Conservation (phyloP, 2,329 filamentous ascomycete species). For the Exophiala sp. region DNA sequence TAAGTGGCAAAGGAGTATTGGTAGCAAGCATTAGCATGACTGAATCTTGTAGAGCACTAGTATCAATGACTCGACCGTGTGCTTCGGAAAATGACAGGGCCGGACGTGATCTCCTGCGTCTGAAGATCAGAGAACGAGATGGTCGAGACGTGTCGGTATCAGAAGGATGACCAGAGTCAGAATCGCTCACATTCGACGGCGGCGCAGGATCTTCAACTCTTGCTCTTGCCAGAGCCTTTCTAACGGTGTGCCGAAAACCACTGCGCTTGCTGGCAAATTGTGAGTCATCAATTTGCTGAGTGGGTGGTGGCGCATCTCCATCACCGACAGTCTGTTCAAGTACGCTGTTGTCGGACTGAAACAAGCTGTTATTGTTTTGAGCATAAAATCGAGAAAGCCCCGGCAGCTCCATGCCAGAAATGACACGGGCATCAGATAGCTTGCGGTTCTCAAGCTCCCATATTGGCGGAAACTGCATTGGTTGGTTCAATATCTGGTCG, state of each 20-base stretch:
- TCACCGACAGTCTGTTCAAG: neutral
- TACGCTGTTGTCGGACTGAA: conserved; percentile 9
- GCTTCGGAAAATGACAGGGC: conserved; percentile 18
- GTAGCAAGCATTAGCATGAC: conserved; percentile 23
- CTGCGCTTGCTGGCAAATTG: conserved; percentile 17
- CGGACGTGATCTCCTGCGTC: conserved; percentile 9
- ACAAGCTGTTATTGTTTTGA: neutral
- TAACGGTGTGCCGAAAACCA: conserved; percentile 20
- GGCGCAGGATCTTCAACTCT: conserved; percentile 6
- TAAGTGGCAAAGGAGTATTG: conserved; percentile 21
- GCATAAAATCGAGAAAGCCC: conserved; percentile 6
- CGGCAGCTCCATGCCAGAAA: conserved; percentile 23
- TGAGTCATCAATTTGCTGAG: neutral
- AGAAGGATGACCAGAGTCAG: neutral
- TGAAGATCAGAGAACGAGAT: conserved; percentile 14
- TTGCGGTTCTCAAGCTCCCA: conserved; percentile 33
- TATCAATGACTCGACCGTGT: conserved; percentile 19
- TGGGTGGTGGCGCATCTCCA: neutral
- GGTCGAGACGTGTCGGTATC: neutral
- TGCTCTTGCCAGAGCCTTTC: conserved; percentile 18
- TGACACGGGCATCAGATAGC: conserved; percentile 29
- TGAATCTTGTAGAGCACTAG: conserved; percentile 21
- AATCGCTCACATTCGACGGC: neutral
- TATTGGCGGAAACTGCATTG: conserved; percentile 29
- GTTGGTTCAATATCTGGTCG: conserved; percentile 37